Percentiles rank a stretch among this genome's conserved stretches.
phyloP scores from a whole-genome alignment of 306 rosid genomes.

The Astragalus membranaceus region DNA sequence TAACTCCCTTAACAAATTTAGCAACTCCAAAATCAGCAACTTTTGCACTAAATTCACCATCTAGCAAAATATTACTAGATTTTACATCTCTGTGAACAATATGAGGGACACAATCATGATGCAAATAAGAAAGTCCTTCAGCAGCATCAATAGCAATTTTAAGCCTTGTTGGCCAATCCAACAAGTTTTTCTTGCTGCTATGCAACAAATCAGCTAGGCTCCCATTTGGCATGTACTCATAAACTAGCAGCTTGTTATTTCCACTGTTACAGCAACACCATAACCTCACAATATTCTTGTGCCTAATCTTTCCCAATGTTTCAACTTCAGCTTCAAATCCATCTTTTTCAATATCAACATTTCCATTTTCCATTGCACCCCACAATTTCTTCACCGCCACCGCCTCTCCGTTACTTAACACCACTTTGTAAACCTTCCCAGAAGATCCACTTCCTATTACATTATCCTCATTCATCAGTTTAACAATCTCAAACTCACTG shows the following conservation, averaged over 20 bases:
- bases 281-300: slow-evolving; percentile 69
- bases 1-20: slow-evolving; percentile 32
- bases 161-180: slow-evolving; percentile 69
- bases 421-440: slow-evolving; percentile 76
- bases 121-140: slow-evolving; percentile 78
- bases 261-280: slow-evolving; percentile 71
- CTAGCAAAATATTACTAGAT: slow-evolving; percentile 70
- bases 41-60: slow-evolving; percentile 66
- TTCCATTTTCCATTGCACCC: slow-evolving; percentile 31
- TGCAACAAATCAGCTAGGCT: slow-evolving; percentile 66
- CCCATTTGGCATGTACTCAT: slow-evolving; percentile 87
- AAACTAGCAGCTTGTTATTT: slow-evolving; percentile 63
- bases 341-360: slow-evolving; percentile 34
- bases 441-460: slow-evolving; percentile 72
- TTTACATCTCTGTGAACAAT: slow-evolving; percentile 78
- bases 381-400: slow-evolving; percentile 79
- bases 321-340: slow-evolving; percentile 73
- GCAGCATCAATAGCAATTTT: slow-evolving; percentile 75
- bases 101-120: slow-evolving; percentile 72
- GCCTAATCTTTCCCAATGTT: slow-evolving; percentile 72
- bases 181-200: slow-evolving; percentile 32
- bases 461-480: slow-evolving; percentile 53
- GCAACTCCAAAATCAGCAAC: slow-evolving; percentile 86
- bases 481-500: slow-evolving; percentile 54
- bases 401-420: slow-evolving; percentile 46